Percentiles rank a stretch among this genome's conserved stretches.
These are phyloP conservation scores for Corinectria fuckeliana DNA, from an alignment of 2,329 filamentous ascomycete species.

Conservation along the genomic window DNA sequence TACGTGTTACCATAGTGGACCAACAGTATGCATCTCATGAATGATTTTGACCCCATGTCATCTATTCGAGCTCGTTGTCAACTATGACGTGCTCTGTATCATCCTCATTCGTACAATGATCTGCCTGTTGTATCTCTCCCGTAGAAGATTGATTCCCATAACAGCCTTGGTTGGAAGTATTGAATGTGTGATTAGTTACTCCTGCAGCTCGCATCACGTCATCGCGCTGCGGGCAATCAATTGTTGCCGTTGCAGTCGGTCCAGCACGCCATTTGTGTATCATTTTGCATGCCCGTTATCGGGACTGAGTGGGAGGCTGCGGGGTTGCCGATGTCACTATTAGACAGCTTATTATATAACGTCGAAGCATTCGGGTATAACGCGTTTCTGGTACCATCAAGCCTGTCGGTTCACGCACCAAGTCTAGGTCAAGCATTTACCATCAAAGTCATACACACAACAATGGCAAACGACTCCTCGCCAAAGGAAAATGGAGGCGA, in stretches of 20 bases:
- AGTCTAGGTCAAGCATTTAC: too few relatives aligned
- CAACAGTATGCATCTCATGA: too few relatives aligned
- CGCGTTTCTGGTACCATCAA: neutral
- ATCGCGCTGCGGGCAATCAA: neutral
- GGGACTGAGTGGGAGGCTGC: neutral
- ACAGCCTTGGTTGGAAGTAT: neutral
- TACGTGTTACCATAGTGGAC: too few relatives aligned
- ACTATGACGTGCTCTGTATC: neutral
- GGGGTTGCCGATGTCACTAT: neutral
- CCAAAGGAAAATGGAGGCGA: conserved; percentile 6
- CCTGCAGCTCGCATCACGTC: neutral
- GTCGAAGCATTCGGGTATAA: neutral
- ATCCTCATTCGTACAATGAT: neutral
- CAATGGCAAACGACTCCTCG: too few relatives aligned
- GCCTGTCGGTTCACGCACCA: too few relatives aligned
- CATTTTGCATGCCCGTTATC: neutral
- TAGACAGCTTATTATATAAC: neutral
- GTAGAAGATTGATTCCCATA: neutral
- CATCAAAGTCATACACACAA: neutral
- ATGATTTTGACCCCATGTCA: too few relatives aligned
- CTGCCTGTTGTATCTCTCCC: neutral
- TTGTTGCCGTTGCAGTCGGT: neutral
- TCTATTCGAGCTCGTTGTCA: neutral
- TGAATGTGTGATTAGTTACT: neutral
- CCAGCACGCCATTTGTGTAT: neutral